Percentiles rank a stretch among this genome's conserved stretches.
Conservation (phyloP, 495 filamentous ascomycete genomes). For the Lepraria neglecta region DNA sequence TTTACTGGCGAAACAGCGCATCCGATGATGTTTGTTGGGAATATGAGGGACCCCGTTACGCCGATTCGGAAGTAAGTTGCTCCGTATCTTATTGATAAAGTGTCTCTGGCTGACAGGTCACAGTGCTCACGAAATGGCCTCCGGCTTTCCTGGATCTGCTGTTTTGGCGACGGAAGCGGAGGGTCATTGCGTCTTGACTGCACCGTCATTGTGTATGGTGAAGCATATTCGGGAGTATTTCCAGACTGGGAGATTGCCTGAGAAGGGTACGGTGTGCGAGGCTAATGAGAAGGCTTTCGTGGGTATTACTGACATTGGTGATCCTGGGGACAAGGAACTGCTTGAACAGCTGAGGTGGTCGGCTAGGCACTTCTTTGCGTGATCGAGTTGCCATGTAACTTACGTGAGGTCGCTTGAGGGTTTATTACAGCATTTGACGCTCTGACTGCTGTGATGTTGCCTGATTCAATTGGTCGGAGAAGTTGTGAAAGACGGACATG, state of each 20-base stretch:
- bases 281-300: constrained; percentile 13
- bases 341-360: constrained; percentile 7
- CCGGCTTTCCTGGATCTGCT: constrained; percentile 42
- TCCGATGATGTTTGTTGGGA: constrained; percentile 56
- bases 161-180: constrained; percentile 40
- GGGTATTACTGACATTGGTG: neutral
- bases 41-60: constrained; percentile 51
- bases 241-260: constrained; percentile 10
- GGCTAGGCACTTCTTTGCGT: constrained; percentile 7
- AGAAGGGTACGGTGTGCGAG: constrained; percentile 7
- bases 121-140: constrained; percentile 31
- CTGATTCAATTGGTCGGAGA: too few relatives aligned
- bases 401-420: too few relatives aligned
- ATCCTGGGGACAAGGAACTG: constrained; percentile 3
- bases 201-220: constrained; percentile 16
- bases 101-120: neutral
- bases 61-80: constrained; percentile 9
- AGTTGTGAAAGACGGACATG: too few relatives aligned
- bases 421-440: neutral
- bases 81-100: too few relatives aligned
- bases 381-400: neutral
- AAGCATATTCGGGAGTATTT: constrained; percentile 8
- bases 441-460: neutral
- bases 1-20: constrained; percentile 34
- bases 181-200: constrained; percentile 41